phyloP scores from a whole-genome alignment of 139 green algal species.

The Chlamydomonas applanata region DNA sequence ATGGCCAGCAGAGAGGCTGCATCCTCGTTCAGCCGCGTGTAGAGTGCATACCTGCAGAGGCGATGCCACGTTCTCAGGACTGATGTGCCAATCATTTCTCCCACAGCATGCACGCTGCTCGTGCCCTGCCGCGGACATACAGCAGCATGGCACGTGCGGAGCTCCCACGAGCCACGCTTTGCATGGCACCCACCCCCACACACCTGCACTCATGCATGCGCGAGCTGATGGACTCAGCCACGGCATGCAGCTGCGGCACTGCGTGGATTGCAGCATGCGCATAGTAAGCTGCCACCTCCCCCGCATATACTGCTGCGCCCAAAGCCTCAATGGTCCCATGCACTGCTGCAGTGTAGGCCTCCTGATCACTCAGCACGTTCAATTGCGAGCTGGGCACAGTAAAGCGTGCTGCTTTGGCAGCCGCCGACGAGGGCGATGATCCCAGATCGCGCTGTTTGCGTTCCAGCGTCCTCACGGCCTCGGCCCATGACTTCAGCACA shows the following conservation, averaged over 20 bases:
- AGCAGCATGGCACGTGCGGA: too few relatives aligned
- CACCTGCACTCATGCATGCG: constrained; percentile 10
- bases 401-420: background rate
- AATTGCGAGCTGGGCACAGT: too few relatives aligned
- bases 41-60: background rate
- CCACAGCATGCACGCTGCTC: too few relatives aligned
- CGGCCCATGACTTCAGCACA: constrained; percentile 4
- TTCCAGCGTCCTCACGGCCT: background rate
- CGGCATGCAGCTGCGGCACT: background rate
- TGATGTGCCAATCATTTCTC: too few relatives aligned
- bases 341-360: background rate
- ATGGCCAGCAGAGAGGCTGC: background rate
- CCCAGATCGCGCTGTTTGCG: background rate
- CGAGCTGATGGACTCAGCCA: background rate
- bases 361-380: background rate
- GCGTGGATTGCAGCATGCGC: background rate
- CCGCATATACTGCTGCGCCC: background rate
- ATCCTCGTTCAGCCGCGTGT: constrained; percentile 2
- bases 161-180: too few relatives aligned
- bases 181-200: too few relatives aligned
- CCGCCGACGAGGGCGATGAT: background rate
- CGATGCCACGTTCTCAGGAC: too few relatives aligned
- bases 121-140: too few relatives aligned
- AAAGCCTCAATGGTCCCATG: background rate
- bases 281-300: background rate